phyloP scores from a whole-genome alignment of 2,329 filamentous ascomycete species.

The Colletotrichum agaves region DNA sequence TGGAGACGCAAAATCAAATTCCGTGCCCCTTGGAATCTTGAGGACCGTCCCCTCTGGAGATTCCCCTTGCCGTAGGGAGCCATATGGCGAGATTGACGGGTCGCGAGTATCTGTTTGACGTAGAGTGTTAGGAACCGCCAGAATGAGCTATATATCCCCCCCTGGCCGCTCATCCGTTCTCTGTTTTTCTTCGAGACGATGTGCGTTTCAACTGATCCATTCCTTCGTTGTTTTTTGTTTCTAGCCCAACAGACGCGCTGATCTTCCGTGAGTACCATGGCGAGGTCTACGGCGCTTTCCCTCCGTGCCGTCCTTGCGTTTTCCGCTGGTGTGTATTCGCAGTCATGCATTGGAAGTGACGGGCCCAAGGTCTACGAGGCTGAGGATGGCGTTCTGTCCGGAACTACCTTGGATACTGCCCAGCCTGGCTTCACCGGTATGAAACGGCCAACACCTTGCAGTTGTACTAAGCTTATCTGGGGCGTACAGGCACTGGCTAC shows the following conservation, averaged over 20 bases:
- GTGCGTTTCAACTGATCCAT: background rate
- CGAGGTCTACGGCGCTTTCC: conserved; percentile 24
- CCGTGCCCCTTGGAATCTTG: conserved; percentile 18
- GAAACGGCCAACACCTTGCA: background rate
- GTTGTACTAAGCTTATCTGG: background rate
- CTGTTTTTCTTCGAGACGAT: background rate
- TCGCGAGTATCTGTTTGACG: background rate
- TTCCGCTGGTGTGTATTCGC: conserved; percentile 29
- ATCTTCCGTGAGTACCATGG: conserved; percentile 21
- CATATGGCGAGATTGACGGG: conserved; percentile 16
- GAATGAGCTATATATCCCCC: conserved; percentile 7
- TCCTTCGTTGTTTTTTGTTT: background rate
- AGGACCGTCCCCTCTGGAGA: background rate
- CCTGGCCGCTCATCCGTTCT: background rate
- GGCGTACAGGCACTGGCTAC: conserved; percentile 54
- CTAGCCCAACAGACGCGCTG: background rate
- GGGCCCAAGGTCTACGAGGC: conserved; percentile 47
- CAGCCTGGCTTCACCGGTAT: conserved; percentile 52
- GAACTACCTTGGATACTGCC: conserved; percentile 52
- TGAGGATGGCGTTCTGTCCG: conserved; percentile 53
- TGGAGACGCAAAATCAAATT: conserved; percentile 26
- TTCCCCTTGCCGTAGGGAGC: background rate
- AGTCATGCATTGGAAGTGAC: conserved; percentile 30
- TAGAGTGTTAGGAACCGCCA: background rate
- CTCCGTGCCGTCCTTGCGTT: conserved; percentile 25